Evolutionary conservation across 495 filamentous ascomycete genomes (phyloP).

Genomic region (Neurospora sp.): DNA sequence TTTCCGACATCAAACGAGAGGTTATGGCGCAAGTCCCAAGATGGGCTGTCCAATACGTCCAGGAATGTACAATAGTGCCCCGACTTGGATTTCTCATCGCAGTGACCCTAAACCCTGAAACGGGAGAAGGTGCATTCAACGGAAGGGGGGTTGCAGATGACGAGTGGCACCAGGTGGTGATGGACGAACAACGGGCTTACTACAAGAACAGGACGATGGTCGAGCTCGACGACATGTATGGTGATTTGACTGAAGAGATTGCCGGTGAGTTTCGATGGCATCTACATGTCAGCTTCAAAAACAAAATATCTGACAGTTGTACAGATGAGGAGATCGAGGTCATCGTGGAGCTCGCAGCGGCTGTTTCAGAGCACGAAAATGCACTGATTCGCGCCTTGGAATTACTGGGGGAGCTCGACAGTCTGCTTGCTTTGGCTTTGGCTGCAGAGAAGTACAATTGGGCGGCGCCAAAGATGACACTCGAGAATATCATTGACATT

Average conservation of each 20-base stretch:
- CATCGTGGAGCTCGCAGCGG: conserved; percentile 64
- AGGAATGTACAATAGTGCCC: conserved; percentile 72
- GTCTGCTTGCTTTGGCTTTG: conserved; percentile 70
- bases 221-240: conserved; percentile 71
- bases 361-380: conserved; percentile 60
- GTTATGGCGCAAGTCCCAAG: conserved; percentile 55
- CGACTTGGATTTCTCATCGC: conserved; percentile 85
- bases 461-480: conserved; percentile 57
- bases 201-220: conserved; percentile 84
- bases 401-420: conserved; percentile 81
- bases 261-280: conserved; percentile 45
- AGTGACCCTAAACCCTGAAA: conserved; percentile 52
- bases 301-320: neutral
- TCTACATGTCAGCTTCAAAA: neutral
- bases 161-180: conserved; percentile 71
- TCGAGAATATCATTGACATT: conserved; percentile 66
- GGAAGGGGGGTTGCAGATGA: conserved; percentile 46
- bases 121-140: conserved; percentile 54
- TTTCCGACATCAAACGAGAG: conserved; percentile 54
- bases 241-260: conserved; percentile 77
- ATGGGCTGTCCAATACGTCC: conserved; percentile 42
- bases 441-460: conserved; percentile 70
- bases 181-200: conserved; percentile 61
- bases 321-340: conserved; percentile 88
- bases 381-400: conserved; percentile 59